Conservation (phyloP, 2,329 filamentous ascomycete genomes). For the Samsoniella hepiali region DNA sequence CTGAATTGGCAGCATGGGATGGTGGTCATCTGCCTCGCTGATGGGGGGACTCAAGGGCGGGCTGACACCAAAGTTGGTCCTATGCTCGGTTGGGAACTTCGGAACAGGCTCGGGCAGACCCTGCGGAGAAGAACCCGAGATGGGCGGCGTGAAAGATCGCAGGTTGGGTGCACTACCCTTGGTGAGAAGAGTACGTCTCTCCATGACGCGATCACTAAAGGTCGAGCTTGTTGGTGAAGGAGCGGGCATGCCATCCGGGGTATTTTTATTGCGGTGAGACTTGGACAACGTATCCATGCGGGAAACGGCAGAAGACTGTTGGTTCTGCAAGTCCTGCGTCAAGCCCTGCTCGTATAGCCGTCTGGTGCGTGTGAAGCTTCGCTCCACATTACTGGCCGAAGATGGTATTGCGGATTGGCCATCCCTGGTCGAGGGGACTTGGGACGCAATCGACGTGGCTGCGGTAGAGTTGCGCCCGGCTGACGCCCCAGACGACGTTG, state of each 20-base stretch:
- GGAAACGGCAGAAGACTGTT: slow-evolving; percentile 72
- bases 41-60: slow-evolving; percentile 53
- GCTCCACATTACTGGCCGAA: slow-evolving; percentile 48
- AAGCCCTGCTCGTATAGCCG: slow-evolving; percentile 81
- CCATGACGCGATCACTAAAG: slow-evolving; percentile 46
- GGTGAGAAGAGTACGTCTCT: slow-evolving; percentile 43
- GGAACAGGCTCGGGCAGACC: slow-evolving; percentile 37
- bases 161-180: slow-evolving; percentile 69
- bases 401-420: slow-evolving; percentile 36
- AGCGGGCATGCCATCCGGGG: slow-evolving; percentile 46
- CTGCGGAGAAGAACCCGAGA: slow-evolving; percentile 38
- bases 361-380: slow-evolving; percentile 65
- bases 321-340: slow-evolving; percentile 74
- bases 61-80: slow-evolving; percentile 30
- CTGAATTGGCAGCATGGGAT: slow-evolving; percentile 61
- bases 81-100: slow-evolving; percentile 35
- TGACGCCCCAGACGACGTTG: slow-evolving; percentile 66
- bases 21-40: slow-evolving; percentile 71
- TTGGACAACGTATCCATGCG: slow-evolving; percentile 75
- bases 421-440: slow-evolving; percentile 54
- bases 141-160: slow-evolving; percentile 52
- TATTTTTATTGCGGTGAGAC: slow-evolving; percentile 49
- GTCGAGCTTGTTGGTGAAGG: slow-evolving; percentile 45
- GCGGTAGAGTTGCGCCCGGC: slow-evolving; percentile 77
- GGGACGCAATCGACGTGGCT: slow-evolving; percentile 73